phyloP scores from a whole-genome alignment of 257 asterid species.

The Scutellaria galericulata region DNA sequence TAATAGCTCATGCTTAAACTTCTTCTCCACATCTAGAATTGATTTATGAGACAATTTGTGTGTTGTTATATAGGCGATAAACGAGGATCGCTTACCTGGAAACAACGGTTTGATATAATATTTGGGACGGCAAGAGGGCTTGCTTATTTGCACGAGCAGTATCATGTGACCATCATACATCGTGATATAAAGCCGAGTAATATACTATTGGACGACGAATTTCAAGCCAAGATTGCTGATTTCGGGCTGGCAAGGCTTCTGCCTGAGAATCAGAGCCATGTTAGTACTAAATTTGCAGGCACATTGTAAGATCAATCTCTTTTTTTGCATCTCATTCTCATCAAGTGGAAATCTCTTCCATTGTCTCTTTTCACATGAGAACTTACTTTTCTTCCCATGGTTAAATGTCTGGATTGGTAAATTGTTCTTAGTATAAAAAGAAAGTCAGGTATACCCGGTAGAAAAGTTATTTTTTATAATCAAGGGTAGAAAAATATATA shows the following conservation, averaged over 20 bases:
- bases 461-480: no score
- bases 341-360: no score
- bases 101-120: constrained; percentile 70
- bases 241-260: constrained; percentile 81
- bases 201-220: constrained; percentile 64
- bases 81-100: constrained; percentile 72
- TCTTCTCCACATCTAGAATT: neutral
- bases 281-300: constrained; percentile 91
- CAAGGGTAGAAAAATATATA: no score
- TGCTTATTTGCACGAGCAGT: constrained; percentile 85
- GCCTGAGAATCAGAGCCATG: constrained; percentile 75
- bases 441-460: no score
- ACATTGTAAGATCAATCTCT: constrained; percentile 60
- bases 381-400: no score
- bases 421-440: no score
- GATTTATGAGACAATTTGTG: neutral
- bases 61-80: constrained; percentile 54
- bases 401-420: no score
- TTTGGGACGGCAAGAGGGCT: constrained; percentile 81
- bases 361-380: no score
- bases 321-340: no score
- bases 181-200: constrained; percentile 82
- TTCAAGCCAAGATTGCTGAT: constrained; percentile 76
- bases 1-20: neutral
- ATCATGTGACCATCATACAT: constrained; percentile 78